Evolutionary conservation across 305 asterid genomes (phyloP), one percentile per base, ranked within the genome.

Genomic region (Fraxinus nigra): DNA sequence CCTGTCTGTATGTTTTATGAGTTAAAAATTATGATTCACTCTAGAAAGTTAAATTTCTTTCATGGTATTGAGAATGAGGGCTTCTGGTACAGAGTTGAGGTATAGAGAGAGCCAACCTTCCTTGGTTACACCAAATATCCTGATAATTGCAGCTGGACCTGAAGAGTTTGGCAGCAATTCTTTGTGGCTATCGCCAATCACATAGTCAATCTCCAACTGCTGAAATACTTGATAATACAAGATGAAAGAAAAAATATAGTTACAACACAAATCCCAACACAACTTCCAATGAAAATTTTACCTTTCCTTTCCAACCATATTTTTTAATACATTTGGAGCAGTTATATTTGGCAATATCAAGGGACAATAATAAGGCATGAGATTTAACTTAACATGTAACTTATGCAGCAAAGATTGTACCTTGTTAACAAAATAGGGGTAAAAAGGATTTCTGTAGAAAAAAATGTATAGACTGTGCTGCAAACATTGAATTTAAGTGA

Each of bases 191-290:
- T 92, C 95, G 67, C 96, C 98, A 77, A 94, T 92, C n/a, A 97
- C 86, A 72, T 92, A 97, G 88, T 97, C 98, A 76, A 97, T 97
- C 82, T 97, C 99, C 91, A 97, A 81, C 87, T 97, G 99, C 84
- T 97, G 99, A 88, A 97, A 97, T 22, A 88, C 98, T 97, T 73
- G 84, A 82, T 72, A 54, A 75, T 30, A 75, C 61, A 84, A 82
- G 28, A 18, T 11, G 48, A 4, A 13, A 16, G 7, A 14, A 16
- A n/a, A 18, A 13, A 82, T 33, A 72, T 9, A 20, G 48, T 72
- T 67, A 82, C 30, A 56, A 24, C 65, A 28, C 43, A 74, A 72
- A 3, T 34, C 73, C 43, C 30, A 56, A 24, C 65, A 28, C 43
- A 72, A 72, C 5, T 34, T 76, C 43, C 67, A 10, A 11, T 20